Conservation (phyloP, 257 asterid species). For the Eustoma russellianum region DNA sequence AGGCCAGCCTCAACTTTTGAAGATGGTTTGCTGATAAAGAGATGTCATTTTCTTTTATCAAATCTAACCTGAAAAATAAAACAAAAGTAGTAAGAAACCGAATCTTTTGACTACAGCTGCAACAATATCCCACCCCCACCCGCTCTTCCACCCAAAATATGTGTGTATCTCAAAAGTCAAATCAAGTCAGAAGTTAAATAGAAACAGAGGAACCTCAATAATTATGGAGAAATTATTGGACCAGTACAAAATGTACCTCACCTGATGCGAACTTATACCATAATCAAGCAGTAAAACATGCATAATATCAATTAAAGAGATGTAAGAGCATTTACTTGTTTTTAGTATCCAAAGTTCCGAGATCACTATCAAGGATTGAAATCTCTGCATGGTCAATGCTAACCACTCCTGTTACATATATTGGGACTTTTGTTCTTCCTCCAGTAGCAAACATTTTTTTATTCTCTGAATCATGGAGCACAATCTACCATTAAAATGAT, state of each 20-base stretch:
- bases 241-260: no score
- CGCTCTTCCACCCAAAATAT: no score
- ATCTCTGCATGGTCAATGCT: slow-evolving; percentile 57
- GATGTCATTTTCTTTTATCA: slow-evolving; percentile 43
- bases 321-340: slow-evolving; percentile 46
- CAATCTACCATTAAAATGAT: slow-evolving; percentile 36
- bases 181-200: no score
- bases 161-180: no score
- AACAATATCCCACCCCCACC: no score
- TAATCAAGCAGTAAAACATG: no score
- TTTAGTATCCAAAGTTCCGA: slow-evolving; percentile 61
- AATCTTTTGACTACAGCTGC: no score
- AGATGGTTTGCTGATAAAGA: slow-evolving; percentile 89
- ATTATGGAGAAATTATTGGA: no score
- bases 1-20: slow-evolving; percentile 72
- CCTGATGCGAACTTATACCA: no score
- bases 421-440: slow-evolving; percentile 66
- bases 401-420: slow-evolving; percentile 65
- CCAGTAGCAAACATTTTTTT: slow-evolving; percentile 76
- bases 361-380: slow-evolving; percentile 72
- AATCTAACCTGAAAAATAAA: slow-evolving; percentile 43
- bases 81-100: neutral
- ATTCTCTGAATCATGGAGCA: slow-evolving; percentile 62
- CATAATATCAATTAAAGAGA: slow-evolving; percentile 6
- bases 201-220: no score